Conservation (phyloP, 768 basidiomycete genomes). For the Suillus hirtellus region DNA sequence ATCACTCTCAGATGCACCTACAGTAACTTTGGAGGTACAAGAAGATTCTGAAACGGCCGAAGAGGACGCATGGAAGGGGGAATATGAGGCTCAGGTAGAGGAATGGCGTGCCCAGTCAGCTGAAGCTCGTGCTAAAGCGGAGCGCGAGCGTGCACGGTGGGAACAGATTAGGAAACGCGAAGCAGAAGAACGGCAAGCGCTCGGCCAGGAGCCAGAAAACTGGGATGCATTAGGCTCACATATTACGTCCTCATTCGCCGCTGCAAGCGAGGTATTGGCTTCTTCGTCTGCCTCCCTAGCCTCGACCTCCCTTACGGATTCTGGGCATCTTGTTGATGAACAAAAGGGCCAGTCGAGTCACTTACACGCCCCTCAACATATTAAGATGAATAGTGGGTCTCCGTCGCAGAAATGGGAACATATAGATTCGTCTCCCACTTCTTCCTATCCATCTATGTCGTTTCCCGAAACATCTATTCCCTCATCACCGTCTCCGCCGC, state of each 20-base stretch:
- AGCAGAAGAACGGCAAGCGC: slow-evolving; percentile 46
- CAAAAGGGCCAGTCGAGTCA: slow-evolving; percentile 34
- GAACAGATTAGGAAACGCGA: slow-evolving; percentile 52
- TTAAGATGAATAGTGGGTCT: slow-evolving; percentile 22
- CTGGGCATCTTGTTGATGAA: slow-evolving; percentile 40
- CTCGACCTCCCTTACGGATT: slow-evolving; percentile 37
- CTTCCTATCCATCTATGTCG: slow-evolving; percentile 80
- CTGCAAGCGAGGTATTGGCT: slow-evolving; percentile 16
- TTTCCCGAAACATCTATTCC: slow-evolving; percentile 65
- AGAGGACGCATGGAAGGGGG: slow-evolving; percentile 60
- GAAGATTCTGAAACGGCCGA: slow-evolving; percentile 6
- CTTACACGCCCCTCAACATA: slow-evolving; percentile 31
- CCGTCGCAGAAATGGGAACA: slow-evolving; percentile 73
- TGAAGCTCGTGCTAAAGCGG: slow-evolving; percentile 71
- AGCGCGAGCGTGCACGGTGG: slow-evolving; percentile 71
- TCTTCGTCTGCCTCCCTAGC: slow-evolving; percentile 24
- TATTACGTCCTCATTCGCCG: slow-evolving; percentile 6
- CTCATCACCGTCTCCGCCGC: slow-evolving; percentile 41
- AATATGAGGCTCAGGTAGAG: slow-evolving; percentile 68
- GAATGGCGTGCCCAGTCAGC: slow-evolving; percentile 75
- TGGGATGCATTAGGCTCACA: slow-evolving; percentile 30
- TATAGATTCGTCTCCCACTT: slow-evolving; percentile 54
- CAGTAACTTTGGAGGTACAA: neutral
- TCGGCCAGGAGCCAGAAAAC: slow-evolving; percentile 23
- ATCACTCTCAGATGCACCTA: neutral